Conservation (phyloP, 208 protist species). For the Crithidia expoeki region DNA sequence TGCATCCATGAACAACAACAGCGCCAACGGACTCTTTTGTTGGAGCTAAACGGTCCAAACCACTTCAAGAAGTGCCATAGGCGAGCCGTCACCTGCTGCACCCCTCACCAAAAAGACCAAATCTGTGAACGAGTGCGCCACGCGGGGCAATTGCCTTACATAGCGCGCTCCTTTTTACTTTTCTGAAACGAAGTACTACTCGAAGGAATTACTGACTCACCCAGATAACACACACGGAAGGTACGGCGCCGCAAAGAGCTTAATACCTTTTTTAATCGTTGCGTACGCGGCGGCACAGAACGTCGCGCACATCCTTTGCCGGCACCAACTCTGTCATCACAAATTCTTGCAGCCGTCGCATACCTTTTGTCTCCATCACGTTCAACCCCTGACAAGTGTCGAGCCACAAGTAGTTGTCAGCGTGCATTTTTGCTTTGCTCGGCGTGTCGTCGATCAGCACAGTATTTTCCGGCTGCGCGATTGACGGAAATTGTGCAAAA, state of each 20-base stretch:
- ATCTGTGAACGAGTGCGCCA: too few species aligned
- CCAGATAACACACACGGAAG: not conserved
- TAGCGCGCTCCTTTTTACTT: too few species aligned
- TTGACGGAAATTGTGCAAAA: conserved; percentile 59
- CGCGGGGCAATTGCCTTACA: too few species aligned
- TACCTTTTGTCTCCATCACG: conserved; percentile 50
- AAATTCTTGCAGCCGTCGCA: conserved; percentile 67
- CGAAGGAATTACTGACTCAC: too few species aligned
- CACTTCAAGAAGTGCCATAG: too few species aligned
- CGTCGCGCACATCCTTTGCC: conserved; percentile 73
- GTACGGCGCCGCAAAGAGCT: too few species aligned
- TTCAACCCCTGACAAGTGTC: conserved; percentile 63
- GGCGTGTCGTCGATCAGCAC: conserved; percentile 89
- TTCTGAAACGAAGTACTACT: too few species aligned
- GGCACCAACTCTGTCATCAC: conserved; percentile 63
- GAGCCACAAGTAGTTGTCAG: conserved; percentile 86
- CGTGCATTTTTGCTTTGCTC: conserved; percentile 79
- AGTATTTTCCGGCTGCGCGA: conserved; percentile 75
- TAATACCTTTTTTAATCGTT: conserved; percentile 5
- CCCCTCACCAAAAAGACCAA: too few species aligned
- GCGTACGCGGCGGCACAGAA: conserved; percentile 76
- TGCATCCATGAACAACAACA: too few species aligned
- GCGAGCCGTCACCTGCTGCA: too few species aligned
- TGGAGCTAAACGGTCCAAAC: too few species aligned
- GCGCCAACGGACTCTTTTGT: too few species aligned